Base-by-base conservation (phyloP, 805 yeast genomes). In the Blastobotrys muscicola region DNA sequence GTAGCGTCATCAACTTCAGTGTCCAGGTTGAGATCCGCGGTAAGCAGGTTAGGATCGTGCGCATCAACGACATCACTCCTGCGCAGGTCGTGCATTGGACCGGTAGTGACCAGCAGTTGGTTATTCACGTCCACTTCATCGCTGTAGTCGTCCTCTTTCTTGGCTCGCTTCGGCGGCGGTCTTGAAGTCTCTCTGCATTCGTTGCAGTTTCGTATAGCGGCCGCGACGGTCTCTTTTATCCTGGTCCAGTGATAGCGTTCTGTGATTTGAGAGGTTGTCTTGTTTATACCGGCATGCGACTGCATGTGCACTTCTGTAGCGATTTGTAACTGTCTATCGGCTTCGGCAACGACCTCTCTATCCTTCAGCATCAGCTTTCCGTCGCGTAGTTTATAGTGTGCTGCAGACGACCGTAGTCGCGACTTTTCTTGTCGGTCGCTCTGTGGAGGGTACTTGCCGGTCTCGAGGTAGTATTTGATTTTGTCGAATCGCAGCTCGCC, bases 171-270 rank as follows among this genome's bases (percentile, higher is more conserved):
- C 29, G 55, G 53, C 11, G 51, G 51, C 8, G 57, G 60, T 6
- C 62, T 52, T 38, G 57, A 45, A 33, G 65, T 56, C 48, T 77
- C 80, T 33, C 81, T 68, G 60, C 97, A 90, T 41, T 77, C 81
- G 1, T 71, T 68, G 60, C 97, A 92, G 47, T 78, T 75, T 43
- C 80, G 70, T 42, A 89, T 79, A 1, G 85, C 90, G 29, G 78
- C 76, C 1, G 83, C 79, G 1, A 85, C 96, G 0, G 95, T 85
- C 45, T 78, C 86, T 62, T 92, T 89, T 50, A 90, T 83, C 41
- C 94, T 75, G 1, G 86, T 76, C 97, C 97, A 90, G 60, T 86
- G 94, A 53, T 83, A 90, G 52, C 75, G 74, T 49, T 83, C 92
- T 1, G 89, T 75, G 12, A 92, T 75, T 12, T 74, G 65, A 0